Conservation (phyloP, 768 basidiomycete species). For the Collybia mongolica region DNA sequence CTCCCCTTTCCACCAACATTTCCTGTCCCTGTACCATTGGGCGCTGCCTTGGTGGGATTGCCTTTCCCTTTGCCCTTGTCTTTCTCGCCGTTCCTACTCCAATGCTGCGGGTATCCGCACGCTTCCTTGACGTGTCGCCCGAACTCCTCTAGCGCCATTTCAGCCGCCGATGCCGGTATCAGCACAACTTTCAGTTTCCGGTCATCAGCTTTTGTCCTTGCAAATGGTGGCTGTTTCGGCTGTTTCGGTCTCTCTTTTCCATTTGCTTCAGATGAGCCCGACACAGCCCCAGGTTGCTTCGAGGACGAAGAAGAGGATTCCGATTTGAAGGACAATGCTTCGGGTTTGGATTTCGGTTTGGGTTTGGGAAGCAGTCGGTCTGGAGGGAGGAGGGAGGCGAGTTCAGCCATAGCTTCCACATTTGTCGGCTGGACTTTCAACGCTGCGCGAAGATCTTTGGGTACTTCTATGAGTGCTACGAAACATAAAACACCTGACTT, state of each 20-base stretch:
- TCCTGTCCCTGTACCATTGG: slow-evolving; percentile 23
- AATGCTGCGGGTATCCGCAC: not conserved
- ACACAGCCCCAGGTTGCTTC: slow-evolving; percentile 15
- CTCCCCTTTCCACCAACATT: slow-evolving; percentile 7
- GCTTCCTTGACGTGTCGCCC: slow-evolving; percentile 1
- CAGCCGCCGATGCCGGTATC: slow-evolving; percentile 39
- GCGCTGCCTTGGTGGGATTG: slow-evolving; percentile 7
- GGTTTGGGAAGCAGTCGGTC: slow-evolving; percentile 4
- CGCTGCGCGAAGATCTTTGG: slow-evolving; percentile 57
- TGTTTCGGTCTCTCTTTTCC: slow-evolving; percentile 27
- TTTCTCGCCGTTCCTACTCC: slow-evolving; percentile 5
- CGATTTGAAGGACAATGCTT: not conserved
- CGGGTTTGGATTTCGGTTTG: not conserved
- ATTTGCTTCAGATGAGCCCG: slow-evolving; percentile 31
- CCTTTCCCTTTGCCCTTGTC: slow-evolving; percentile 16
- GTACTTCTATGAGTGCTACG: not conserved
- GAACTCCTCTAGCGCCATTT: slow-evolving; percentile 11
- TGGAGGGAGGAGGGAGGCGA: slow-evolving; percentile 39
- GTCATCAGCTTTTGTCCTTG: slow-evolving; percentile 48
- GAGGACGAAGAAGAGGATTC: slow-evolving; percentile 20
- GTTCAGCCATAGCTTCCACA: slow-evolving; percentile 57
- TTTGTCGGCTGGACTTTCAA: slow-evolving; percentile 66
- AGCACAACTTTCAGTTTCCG: slow-evolving; percentile 51
- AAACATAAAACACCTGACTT: not conserved
- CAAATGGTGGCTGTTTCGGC: slow-evolving; percentile 52